These are phyloP conservation scores for Lachancea mirantina DNA, from an alignment of 805 yeast species.

Conservation along the genomic window DNA sequence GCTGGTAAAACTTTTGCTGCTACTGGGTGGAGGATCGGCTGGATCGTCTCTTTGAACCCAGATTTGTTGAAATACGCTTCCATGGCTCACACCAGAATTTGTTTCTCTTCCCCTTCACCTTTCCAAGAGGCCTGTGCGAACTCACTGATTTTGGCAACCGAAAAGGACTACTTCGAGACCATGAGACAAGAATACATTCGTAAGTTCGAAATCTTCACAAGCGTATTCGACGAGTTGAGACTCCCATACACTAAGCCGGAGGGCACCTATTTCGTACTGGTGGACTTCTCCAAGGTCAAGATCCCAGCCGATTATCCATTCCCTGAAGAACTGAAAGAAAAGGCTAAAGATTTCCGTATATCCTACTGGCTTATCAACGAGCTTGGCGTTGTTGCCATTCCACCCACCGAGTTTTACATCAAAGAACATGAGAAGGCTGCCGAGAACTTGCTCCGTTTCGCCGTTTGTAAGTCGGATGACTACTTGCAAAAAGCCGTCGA, in stretches of 20 bases:
- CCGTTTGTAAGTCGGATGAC: constrained; percentile 89
- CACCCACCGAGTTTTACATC: constrained; percentile 90
- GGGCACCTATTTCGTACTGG: constrained; percentile 90
- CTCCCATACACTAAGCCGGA: constrained; percentile 87
- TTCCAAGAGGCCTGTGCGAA: constrained; percentile 86
- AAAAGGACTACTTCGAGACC: constrained; percentile 57
- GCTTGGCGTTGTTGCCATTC: constrained; percentile 91
- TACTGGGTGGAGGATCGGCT: constrained; percentile 98
- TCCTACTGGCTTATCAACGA: constrained; percentile 92
- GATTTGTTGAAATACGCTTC: constrained; percentile 73
- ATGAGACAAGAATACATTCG: constrained; percentile 61
- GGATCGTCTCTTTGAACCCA: constrained; percentile 77
- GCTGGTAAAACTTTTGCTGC: constrained; percentile 99
- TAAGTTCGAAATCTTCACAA: constrained; percentile 68
- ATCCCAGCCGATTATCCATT: constrained; percentile 65
- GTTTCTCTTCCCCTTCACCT: constrained; percentile 87
- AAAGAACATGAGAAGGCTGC: constrained; percentile 65
- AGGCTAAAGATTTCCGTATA: constrained; percentile 79
- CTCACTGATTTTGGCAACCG: constrained; percentile 57
- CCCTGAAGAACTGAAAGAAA: constrained; percentile 59
- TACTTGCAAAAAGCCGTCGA: constrained; percentile 75
- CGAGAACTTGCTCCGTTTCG: constrained; percentile 83
- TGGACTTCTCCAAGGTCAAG: constrained; percentile 74
- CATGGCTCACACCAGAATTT: constrained; percentile 89
- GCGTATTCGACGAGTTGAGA: constrained; percentile 77